Evolutionary conservation across 306 rosid genomes (phyloP), one percentile per base, ranked within the genome.

Genomic region (Fagus crenata): DNA sequence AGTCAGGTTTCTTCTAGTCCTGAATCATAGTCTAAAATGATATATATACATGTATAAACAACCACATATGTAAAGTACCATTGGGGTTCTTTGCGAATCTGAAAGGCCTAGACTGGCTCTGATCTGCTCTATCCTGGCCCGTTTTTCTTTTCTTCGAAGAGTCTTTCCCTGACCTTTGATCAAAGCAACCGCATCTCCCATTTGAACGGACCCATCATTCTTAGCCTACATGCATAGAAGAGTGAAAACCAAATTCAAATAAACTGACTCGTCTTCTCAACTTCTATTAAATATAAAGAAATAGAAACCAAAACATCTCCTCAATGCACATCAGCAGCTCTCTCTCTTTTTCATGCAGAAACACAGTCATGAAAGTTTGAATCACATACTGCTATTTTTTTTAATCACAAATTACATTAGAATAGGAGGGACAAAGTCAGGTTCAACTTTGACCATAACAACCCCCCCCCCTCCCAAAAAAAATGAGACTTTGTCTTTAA

Each of bases 31-130:
- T 60, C 39, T 36, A 8, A 14, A 64, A 65, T 1, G 9, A 64
- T 35, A 14, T 64, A 14, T 17, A 1, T 65, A 17, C 14, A 6
- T 65, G 49, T 5, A 39, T 7, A 65, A 22, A 65, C 31, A 39
- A 12, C 46, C 9, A 65, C n/a, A 5, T 65, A 7, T 37, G 32
- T 51, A 80, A 75, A 72, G 75, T 86, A 95, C 98, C 97, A 71
- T 71, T 51, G 97, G 98, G 18, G 97, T 95, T 88, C 98, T 92
- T 84, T 95, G 97, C 1, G 97, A 90, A 83, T 95, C 98, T 22
- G 98, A 95, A 90, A 95, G 93, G 53, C 98, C 98, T 51, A 95
- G 97, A 82, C 96, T 95, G 72, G 98, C 98, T 89, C 97, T 87
- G 78, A 95, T 95, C 88, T 92, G 98, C 80, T 95, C 97, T 79